Base-by-base conservation (phyloP, 257 asterid genomes). In the Linaria vulgaris region DNA sequence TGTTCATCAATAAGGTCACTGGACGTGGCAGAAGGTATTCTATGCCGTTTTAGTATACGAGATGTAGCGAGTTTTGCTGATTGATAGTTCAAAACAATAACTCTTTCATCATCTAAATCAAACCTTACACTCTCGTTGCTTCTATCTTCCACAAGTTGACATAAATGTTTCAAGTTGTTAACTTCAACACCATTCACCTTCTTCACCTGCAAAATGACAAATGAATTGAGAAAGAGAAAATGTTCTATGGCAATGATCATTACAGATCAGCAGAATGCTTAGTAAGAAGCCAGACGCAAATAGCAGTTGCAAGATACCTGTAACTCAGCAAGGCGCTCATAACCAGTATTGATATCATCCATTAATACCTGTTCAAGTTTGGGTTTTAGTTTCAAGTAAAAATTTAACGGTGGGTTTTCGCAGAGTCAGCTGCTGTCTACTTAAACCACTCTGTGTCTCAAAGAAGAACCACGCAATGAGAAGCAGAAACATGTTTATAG, bases 321-420 rank as follows among this genome's bases (percentile, higher is more conserved):
- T 55, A 89, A 80, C 67, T 92, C 99, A 67, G 97, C 82, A 68
- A 92, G 91, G 34, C 97, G 97, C 85, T 92, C 99, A 44, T 92
- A 92, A 34, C 99, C 99, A 4, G 97, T 80, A 57, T 87, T 92
- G 72, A 89, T 85, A 64, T 92, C 99, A 75, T 92, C 99, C 82
- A 86, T 80, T 56, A 92, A 72, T 37, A 92, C 94, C 99, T 92
- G 78, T 64, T 59, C 57, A 46, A 49, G 63, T 56, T 59, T 31
- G 44, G 58, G 22, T 25, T 41, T 12, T 34, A 62, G 54, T 19
- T 14, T 46, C 12, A 14, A 17, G 56, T 46, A 47, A 6, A 17
- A 41, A 16, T n/a, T 43, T 20, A 11, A 21, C 47, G 56, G 55
- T 47, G 15, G 16, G 8, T 7, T 31, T 57, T 34, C 50, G 60